Evolutionary conservation across 2,329 filamentous ascomycete genomes (phyloP).

Genomic region (Diaporthe sp.): DNA sequence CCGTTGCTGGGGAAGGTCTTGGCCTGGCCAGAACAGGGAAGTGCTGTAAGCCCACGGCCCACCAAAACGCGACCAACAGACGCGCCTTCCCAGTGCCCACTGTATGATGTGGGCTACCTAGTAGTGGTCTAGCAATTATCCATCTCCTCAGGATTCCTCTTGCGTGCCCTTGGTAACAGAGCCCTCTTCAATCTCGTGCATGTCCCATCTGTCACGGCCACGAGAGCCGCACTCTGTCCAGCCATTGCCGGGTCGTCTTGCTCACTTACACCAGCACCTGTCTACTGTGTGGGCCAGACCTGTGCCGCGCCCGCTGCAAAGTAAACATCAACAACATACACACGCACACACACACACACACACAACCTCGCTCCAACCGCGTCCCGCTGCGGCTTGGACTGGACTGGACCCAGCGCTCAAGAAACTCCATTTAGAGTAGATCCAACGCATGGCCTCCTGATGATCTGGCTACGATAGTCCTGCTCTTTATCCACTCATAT

Average conservation of each 20-base stretch:
- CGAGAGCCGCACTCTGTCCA: neutral
- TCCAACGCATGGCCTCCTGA: slow-evolving; percentile 26
- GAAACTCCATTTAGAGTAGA: neutral
- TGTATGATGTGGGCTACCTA: slow-evolving; percentile 6
- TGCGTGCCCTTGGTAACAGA: neutral
- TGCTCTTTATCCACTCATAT: neutral
- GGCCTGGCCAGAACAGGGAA: neutral
- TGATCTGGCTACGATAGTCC: neutral
- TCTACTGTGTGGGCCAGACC: neutral
- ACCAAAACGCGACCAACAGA: slow-evolving; percentile 27
- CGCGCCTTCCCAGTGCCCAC: slow-evolving; percentile 17
- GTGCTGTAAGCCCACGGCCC: neutral
- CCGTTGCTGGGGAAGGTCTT: slow-evolving; percentile 20
- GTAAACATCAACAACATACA: slow-evolving; percentile 14
- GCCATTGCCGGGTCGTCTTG: neutral
- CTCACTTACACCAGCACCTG: slow-evolving; percentile 3
- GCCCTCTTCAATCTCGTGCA: neutral
- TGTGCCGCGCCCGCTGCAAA: slow-evolving; percentile 11
- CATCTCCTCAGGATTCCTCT: neutral
- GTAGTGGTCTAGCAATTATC: neutral
- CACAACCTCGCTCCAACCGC: neutral
- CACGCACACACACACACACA: neutral
- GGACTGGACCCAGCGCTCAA: neutral
- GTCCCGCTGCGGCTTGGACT: neutral
- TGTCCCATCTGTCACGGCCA: neutral